Conservation (phyloP, 176 grass and related monocot species). For the Aegilops longissima region DNA sequence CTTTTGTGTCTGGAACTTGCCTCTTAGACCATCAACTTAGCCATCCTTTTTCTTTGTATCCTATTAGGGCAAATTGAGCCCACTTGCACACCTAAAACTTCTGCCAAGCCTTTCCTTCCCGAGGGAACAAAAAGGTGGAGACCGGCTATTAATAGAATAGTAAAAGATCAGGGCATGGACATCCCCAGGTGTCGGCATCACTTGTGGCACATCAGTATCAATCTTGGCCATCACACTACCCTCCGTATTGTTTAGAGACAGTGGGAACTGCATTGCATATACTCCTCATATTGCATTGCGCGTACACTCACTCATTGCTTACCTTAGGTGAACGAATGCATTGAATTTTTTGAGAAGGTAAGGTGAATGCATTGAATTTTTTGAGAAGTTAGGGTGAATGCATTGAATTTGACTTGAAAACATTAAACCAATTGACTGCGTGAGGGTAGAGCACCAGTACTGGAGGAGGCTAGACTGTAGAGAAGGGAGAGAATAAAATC, state of each 20-base stretch:
- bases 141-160: conserved; percentile 47
- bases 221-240: conserved; percentile 1
- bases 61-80: conserved; percentile 52
- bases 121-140: conserved; percentile 64
- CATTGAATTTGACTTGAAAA: conserved; percentile 23
- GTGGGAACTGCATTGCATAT: conserved; percentile 16
- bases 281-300: not conserved
- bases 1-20: conserved; percentile 37
- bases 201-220: conserved; percentile 33
- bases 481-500: conserved; percentile 33
- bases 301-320: conserved; percentile 18
- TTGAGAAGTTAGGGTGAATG: not conserved
- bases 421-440: conserved; percentile 7
- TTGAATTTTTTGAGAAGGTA: not conserved
- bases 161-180: conserved; percentile 63
- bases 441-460: conserved; percentile 10
- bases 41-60: conserved; percentile 40
- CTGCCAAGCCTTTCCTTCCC: conserved; percentile 46
- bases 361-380: not conserved
- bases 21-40: conserved; percentile 43
- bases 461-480: not conserved
- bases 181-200: conserved; percentile 64
- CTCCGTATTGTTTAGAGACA: not conserved
- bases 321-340: conserved; percentile 31
- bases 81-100: conserved; percentile 44